Evolutionary conservation across 2,329 filamentous ascomycete species (phyloP), one percentile per base, ranked within the genome.

Genomic region (Aphanocladium album): DNA sequence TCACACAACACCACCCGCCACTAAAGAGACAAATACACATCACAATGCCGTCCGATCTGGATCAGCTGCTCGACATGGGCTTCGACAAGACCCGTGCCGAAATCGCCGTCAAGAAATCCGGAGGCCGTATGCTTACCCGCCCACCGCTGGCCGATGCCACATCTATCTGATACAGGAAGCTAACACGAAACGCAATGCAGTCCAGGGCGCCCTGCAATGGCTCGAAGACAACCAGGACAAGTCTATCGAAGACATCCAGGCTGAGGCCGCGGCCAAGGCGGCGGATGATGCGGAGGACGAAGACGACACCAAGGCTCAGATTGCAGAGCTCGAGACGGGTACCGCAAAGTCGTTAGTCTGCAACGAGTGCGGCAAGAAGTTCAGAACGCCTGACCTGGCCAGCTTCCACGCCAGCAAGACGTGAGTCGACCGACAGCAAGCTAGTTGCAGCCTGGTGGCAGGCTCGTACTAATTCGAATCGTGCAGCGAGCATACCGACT

Each of bases 361-460:
- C 82, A 95, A 96, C 65, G 93, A 97, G 60, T 99, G 95, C 71
- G 89, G 89, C 71, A 97, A 96, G 82, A 89, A 87, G 72, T 96
- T 99, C 76, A 84, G 90, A 66, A 91, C 86, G 69, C 85, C 89
- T 65, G 86, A 87, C 27, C 85, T 93, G 66, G 95, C 93, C 11
- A 89, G 93, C 69, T 96, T 91, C 72, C 95, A 99, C 72, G 95
- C 92, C 35, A 86, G 86, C 69, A 96, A 96, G 78, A 93, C 91
- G 78, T 88, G 72, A 64, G 83, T 74, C 21, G 39, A 11, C 19
- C 12, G 17, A 8, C 11, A n/a, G n/a, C 54, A 19, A 30, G 9
- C n/a, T 23, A 27, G 35, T 49, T n/a, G 5, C 16, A 1, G 16
- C 30, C 45, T n/a, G n/a, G n/a, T n/a, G n/a, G n/a, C n/a, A n/a